Evolutionary conservation across 108 stramenopile genomes (phyloP), one percentile per base, ranked within the genome.

Genomic region (Fragilaria radians): DNA sequence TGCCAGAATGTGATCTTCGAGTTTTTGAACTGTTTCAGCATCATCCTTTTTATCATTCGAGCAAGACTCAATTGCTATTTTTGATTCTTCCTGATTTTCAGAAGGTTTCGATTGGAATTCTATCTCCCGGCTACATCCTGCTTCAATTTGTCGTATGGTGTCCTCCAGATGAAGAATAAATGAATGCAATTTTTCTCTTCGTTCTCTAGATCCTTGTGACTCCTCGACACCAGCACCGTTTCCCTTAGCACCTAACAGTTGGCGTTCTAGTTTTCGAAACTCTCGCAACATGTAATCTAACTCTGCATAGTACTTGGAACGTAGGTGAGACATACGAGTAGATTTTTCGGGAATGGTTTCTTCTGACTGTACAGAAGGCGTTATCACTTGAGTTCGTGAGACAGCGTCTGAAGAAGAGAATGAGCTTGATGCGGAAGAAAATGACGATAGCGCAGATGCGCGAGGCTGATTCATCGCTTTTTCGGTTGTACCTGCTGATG

Each of bases 1-100:
- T 5, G 80, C 82, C 25, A 91, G 58, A 63, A 91, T 91, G 72
- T 91, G 89, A 61, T 91, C 86, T 63, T 91, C 89, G 18, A 91
- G 65, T 54, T 83, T 80, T 69, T 79, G 74, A 25, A 87, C 86
- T n/a, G 62, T 76, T 66, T 85, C 89, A 52, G 82, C 85, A 42
- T 80, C 68, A 52, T 80, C 78, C 65, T 80, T 82, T 52, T 82
- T 76, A 29, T 19, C n/a, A 23, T 46, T 42, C 32, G 42, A 19
- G 42, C 45, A 58, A 28, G 22, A 4, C 1, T 32, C 26, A 21
- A 45, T 57, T 1, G 23, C 32, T 32, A 33, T 49, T 23, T 52
- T 32, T 23, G 25, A 21, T 23, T 53, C 62, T 57, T 32, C 66
- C 34, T 48, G 52, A 33, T 14, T 28, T 32, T 45, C 19, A 2